Base-by-base conservation (phyloP, 331 rosid genomes). In the Stylosanthes scabra region DNA sequence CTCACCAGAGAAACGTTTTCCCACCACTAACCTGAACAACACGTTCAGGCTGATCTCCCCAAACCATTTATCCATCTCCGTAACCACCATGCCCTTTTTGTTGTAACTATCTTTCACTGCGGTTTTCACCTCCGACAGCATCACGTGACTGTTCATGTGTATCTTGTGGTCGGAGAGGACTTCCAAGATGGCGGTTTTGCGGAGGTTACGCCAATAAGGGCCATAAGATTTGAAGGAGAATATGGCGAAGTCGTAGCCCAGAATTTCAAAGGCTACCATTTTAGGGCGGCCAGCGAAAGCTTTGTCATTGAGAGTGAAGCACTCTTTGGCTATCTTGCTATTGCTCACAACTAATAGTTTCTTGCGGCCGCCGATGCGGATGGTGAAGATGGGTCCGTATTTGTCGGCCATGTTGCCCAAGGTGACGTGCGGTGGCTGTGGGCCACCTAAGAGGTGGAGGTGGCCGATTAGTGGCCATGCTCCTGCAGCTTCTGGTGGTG, bases 391-490 rank as follows among this genome's bases (percentile, higher is more conserved):
- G 0, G 88, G 69, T 15, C 88, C 88, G 8, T 80, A 61, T 46
- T 77, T 80, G 46, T 84, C 80, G 0, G 83, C 88, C 76, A 84
- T 74, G 50, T 59, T 6, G 45, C 70, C 77, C 46, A 84, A 60
- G 37, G 37, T 31, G 16, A 66, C n/a, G 39, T 70, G 79, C 37
- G 37, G 37, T 20, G 74, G 57, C 9, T 66, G 59, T 5, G 72
- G 8, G 6, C 77, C 74, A 10, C 14, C 49, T 46, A 76, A 12
- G 0, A 52, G 73, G 52, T 55, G 74, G 34, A 77, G 78, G 67
- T 84, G 88, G 9, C 88, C 85, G 1, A 78, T 74, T 9, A 84
- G 7, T 0, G 85, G 88, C 83, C 78, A 69, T 2, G 74, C 80
- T 0, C 88, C 79, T 4, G 13, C 28, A 12, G 71, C 85, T 70